phyloP scores from a whole-genome alignment of 2,329 filamentous ascomycete species.

The Thelonectria discophora region DNA sequence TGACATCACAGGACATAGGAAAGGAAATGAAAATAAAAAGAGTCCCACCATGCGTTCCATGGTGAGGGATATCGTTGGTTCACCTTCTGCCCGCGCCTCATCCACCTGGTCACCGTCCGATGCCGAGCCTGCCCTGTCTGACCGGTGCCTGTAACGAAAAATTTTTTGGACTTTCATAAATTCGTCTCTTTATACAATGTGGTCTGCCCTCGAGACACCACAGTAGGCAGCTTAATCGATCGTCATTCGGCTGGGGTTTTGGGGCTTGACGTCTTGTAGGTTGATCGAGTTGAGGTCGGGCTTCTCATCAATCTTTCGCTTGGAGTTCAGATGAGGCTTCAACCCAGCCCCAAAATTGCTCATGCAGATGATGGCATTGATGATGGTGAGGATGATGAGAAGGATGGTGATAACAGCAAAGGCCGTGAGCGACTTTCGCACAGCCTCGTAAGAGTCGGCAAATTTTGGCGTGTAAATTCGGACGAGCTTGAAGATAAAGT shows the following conservation, averaged over 20 bases:
- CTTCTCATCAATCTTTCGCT: constrained; percentile 60
- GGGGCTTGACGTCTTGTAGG: constrained; percentile 65
- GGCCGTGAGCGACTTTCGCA: constrained; percentile 85
- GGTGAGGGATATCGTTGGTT: constrained; percentile 42
- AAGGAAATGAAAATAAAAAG: constrained; percentile 34
- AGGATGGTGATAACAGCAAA: constrained; percentile 94
- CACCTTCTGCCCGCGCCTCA: constrained; percentile 41
- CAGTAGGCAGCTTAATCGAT: constrained; percentile 58
- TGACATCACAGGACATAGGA: constrained; percentile 29
- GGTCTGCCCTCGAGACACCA: constrained; percentile 15
- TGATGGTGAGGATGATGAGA: constrained; percentile 87
- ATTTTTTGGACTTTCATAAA: constrained; percentile 45
- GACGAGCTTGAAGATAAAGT: constrained; percentile 98
- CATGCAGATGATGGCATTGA: constrained; percentile 87
- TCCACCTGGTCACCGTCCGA: constrained; percentile 38
- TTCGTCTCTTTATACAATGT: constrained; percentile 49
- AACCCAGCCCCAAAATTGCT: constrained; percentile 90
- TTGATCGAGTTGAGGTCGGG: constrained; percentile 65
- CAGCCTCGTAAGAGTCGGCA: constrained; percentile 73
- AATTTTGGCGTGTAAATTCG: constrained; percentile 84
- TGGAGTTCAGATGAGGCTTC: constrained; percentile 80
- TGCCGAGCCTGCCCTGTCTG: constrained; percentile 43
- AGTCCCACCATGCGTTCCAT: constrained; percentile 28
- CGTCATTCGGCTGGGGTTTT: constrained; percentile 66
- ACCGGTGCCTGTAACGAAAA: constrained; percentile 39